Base-by-base conservation (phyloP, 2,329 filamentous ascomycete genomes). In the Colletotrichum eremochloae region DNA sequence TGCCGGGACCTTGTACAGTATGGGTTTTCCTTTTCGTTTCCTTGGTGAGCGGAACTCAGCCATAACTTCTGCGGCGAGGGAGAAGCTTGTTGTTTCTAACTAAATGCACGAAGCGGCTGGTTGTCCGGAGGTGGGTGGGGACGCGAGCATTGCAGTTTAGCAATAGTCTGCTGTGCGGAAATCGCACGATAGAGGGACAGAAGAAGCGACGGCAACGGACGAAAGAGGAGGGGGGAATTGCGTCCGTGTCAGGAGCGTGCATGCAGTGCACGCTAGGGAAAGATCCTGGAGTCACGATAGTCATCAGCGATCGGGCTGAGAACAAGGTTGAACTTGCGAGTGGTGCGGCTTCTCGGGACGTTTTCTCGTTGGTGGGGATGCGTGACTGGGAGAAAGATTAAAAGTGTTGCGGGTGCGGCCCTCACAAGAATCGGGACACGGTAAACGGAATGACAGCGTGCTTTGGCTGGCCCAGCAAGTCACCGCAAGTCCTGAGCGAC, bases 281-380 rank as follows among this genome's bases (percentile, higher is more conserved):
- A 44, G 42, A 9, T 24, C 14, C 48, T 20, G 36, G 70, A 61
- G 60, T 65, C 61, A 69, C 65, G 66, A 56, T 72, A 40, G 66
- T 60, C 64, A 33, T 66, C 50, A 60, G 44, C 42, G 40, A 24
- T 44, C 42, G 29, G 46, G 46, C 48, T 48, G 56, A 20, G 60
- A 50, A 56, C 70, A 72, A 67, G 70, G 66, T 57, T 52, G 48
- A 15, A 55, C 60, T 33, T 70, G 70, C 53, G 61, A 71, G 31
- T 12, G 15, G 9, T 5, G 31, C 57, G 55, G 38, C 55, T 61
- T 55, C 29, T 72, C 67, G 55, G 70, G 61, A 31, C 46, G 56
- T 65, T 64, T 40, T 55, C 44, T 58, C 52, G 52, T 56, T 50
- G 55, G 66, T 55, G 38, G 57, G 12, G 18, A 63, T 38, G 29